phyloP scores from a whole-genome alignment of 139 green algal genomes.

The Diplosphaera chodatii region DNA sequence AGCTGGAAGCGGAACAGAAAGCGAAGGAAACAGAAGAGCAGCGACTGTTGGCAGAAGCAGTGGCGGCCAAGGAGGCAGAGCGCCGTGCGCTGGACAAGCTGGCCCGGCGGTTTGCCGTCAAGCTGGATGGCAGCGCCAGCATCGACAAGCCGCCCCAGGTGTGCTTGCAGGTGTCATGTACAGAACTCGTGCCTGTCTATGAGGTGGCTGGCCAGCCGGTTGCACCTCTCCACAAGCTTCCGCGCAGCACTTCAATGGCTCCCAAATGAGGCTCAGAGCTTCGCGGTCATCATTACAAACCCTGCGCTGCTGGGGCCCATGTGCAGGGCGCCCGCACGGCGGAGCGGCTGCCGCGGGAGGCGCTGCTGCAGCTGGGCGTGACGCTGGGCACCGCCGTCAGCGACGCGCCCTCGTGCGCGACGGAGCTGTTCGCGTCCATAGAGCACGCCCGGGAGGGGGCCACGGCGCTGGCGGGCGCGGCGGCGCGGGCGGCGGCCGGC shows the following conservation, averaged over 20 bases:
- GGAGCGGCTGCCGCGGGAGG: constrained; percentile 12
- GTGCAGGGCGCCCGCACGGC: constrained; percentile 14
- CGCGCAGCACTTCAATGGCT: too few relatives aligned
- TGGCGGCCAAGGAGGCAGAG: constrained; percentile 10
- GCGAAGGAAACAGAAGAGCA: constrained; percentile 9
- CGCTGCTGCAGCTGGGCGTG: background rate
- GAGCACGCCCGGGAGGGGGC: background rate
- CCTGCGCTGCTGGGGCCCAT: too few relatives aligned
- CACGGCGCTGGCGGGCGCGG: background rate
- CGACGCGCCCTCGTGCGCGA: background rate
- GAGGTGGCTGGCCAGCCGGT: too few relatives aligned
- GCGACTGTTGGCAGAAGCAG: constrained; percentile 14
- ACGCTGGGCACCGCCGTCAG: background rate
- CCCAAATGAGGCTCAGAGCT: too few relatives aligned
- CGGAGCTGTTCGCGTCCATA: background rate
- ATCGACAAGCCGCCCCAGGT: constrained; percentile 21
- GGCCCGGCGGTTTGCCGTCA: constrained; percentile 21
- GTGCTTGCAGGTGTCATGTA: background rate
- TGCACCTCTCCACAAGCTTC: too few relatives aligned
- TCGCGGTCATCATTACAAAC: too few relatives aligned
- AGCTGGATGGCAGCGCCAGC: constrained; percentile 22
- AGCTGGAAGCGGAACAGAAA: constrained; percentile 22
- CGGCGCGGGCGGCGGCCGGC: too few relatives aligned
- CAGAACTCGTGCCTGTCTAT: too few relatives aligned
- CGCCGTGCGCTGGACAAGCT: constrained; percentile 12